These are phyloP conservation scores for Chaetomium sp. DNA, from an alignment of 2,329 filamentous ascomycete species.

Conservation along the genomic window DNA sequence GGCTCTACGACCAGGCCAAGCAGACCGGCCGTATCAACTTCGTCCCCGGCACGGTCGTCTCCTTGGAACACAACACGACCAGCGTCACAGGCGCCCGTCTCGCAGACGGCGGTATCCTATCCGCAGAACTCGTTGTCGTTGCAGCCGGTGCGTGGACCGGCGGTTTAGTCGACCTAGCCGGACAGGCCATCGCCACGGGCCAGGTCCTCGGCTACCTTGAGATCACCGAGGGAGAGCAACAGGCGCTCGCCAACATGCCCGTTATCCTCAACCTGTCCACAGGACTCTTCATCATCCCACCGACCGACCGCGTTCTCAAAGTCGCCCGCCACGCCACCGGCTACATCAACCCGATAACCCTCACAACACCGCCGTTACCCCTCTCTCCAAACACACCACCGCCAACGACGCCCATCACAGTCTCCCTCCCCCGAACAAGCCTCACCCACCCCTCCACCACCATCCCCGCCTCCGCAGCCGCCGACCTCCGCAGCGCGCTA, in stretches of 20 bases:
- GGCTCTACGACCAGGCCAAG: conserved; percentile 50
- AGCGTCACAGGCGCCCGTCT: conserved; percentile 49
- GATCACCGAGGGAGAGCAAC: conserved; percentile 66
- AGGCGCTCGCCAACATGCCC: conserved; percentile 56
- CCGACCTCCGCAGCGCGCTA: conserved; percentile 55
- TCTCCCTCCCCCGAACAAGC: conserved; percentile 41
- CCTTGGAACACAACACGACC: conserved; percentile 35
- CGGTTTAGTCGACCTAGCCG: conserved; percentile 67
- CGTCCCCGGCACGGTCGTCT: conserved; percentile 42
- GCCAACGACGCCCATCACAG: conserved; percentile 13
- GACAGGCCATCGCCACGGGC: conserved; percentile 71
- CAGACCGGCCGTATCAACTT: conserved; percentile 51
- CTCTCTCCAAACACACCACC: conserved; percentile 3
- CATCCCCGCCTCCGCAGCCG: conserved; percentile 55
- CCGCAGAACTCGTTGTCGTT: conserved; percentile 63
- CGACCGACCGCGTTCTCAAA: conserved; percentile 56
- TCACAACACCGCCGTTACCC: conserved; percentile 16
- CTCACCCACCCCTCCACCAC: conserved; percentile 41
- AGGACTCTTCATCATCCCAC: conserved; percentile 70
- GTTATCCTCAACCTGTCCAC: conserved; percentile 65
- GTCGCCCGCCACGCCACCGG: conserved; percentile 64
- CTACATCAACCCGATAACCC: conserved; percentile 49
- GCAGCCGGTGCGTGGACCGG: conserved; percentile 86
- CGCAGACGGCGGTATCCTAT: conserved; percentile 31
- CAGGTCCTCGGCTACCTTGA: conserved; percentile 74